phyloP scores from a whole-genome alignment of 768 basidiomycete species.

The Hortiboletus campestris region DNA sequence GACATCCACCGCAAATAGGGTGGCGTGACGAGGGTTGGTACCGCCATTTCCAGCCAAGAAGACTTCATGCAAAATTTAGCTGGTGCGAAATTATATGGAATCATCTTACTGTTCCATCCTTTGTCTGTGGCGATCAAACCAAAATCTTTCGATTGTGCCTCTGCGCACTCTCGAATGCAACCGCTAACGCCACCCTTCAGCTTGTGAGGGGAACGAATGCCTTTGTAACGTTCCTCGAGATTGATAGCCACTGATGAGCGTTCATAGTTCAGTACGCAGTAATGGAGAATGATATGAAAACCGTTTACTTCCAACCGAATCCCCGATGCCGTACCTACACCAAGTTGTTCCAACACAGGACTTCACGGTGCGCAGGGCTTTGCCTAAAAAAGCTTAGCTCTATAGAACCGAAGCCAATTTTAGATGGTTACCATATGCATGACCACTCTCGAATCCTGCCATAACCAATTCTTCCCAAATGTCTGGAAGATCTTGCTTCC shows the following conservation, averaged over 20 bases:
- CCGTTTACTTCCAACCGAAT: slow-evolving; percentile 56
- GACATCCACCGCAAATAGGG: slow-evolving; percentile 65
- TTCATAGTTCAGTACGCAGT: not conserved
- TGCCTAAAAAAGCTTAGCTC: slow-evolving; percentile 21
- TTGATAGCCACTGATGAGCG: slow-evolving; percentile 52
- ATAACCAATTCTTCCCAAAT: slow-evolving; percentile 64
- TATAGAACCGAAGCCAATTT: not conserved
- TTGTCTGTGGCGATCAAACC: slow-evolving; percentile 76
- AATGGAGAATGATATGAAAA: not conserved
- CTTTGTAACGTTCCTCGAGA: slow-evolving; percentile 71
- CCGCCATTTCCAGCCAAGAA: slow-evolving; percentile 76
- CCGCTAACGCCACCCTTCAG: slow-evolving; percentile 76
- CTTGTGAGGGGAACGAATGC: slow-evolving; percentile 69
- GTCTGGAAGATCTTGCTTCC: slow-evolving; percentile 63
- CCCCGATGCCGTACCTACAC: slow-evolving; percentile 73
- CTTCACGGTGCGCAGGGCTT: slow-evolving; percentile 69
- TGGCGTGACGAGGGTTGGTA: slow-evolving; percentile 56
- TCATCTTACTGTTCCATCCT: slow-evolving; percentile 63
- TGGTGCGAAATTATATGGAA: not conserved
- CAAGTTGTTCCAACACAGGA: slow-evolving; percentile 71
- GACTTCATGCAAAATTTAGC: not conserved
- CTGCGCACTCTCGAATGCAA: slow-evolving; percentile 74
- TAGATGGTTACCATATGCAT: slow-evolving; percentile 59
- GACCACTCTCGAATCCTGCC: slow-evolving; percentile 74
- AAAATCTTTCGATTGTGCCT: slow-evolving; percentile 74